Conservation (phyloP, 2,329 filamentous ascomycete species). For the Colletotrichum cereale region DNA sequence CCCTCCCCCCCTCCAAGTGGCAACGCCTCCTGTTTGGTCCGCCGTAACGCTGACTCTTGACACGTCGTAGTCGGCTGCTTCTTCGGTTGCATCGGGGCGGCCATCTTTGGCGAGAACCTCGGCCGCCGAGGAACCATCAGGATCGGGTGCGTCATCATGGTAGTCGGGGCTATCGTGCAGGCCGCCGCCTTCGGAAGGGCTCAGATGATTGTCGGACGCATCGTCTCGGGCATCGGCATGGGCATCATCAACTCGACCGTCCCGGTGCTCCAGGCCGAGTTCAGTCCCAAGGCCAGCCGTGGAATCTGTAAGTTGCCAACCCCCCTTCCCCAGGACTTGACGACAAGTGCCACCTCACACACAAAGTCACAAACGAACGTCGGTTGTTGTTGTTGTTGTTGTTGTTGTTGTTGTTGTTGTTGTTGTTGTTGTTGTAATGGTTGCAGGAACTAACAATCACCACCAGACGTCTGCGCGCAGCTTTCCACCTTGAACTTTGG, state of each 20-base stretch:
- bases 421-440: background rate
- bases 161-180: constrained; percentile 58
- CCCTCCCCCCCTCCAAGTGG: too few relatives aligned
- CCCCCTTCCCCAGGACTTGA: too few relatives aligned
- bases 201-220: constrained; percentile 59
- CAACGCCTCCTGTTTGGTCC: too few relatives aligned
- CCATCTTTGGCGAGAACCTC: constrained; percentile 57
- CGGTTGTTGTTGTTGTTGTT: too few relatives aligned
- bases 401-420: too few relatives aligned
- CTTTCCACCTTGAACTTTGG: constrained; percentile 62
- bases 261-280: constrained; percentile 59
- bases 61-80: constrained; percentile 46
- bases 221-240: constrained; percentile 61
- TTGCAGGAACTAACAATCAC: background rate
- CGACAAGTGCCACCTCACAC: background rate
- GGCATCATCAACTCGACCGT: constrained; percentile 60
- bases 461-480: constrained; percentile 58
- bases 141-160: constrained; percentile 56
- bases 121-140: constrained; percentile 58
- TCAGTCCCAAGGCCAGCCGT: constrained; percentile 54
- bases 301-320: constrained; percentile 47
- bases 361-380: background rate
- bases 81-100: constrained; percentile 44
- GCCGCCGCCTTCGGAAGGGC: constrained; percentile 55
- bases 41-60: background rate